Percentiles rank a stretch among this genome's conserved stretches.
Evolutionary conservation across 75 land plant genomes (phyloP).

Genomic region (Larix kaempferi): DNA sequence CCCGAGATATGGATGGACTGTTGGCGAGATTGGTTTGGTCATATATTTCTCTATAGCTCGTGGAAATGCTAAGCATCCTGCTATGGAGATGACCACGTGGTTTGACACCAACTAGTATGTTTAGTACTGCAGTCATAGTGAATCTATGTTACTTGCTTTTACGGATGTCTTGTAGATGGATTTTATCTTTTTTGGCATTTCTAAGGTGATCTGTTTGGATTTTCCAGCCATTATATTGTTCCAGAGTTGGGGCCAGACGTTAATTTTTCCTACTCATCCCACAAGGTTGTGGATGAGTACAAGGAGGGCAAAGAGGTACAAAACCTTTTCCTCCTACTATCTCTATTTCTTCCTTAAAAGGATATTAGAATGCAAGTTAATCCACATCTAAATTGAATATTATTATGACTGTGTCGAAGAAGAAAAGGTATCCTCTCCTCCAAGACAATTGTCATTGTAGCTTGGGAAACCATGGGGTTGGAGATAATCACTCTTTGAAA

Average conservation of each 20-base stretch:
- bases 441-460: too few relatives aligned
- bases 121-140: neutral
- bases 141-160: neutral
- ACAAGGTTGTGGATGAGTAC: slow-evolving; percentile 47
- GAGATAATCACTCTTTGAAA: slow-evolving; percentile 12
- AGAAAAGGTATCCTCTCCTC: too few relatives aligned
- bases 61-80: slow-evolving; percentile 40
- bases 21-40: slow-evolving; percentile 40
- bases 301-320: slow-evolving; percentile 51
- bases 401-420: slow-evolving; percentile 10
- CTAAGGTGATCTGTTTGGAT: neutral
- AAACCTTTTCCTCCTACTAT: neutral
- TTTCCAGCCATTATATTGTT: slow-evolving; percentile 46
- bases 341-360: slow-evolving; percentile 5
- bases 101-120: slow-evolving; percentile 60
- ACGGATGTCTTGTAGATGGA: neutral
- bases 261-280: slow-evolving; percentile 42
- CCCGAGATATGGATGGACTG: slow-evolving; percentile 36
- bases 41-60: slow-evolving; percentile 51
- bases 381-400: slow-evolving; percentile 18
- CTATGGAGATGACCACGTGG: slow-evolving; percentile 63
- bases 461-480: slow-evolving; percentile 20
- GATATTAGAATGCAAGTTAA: slow-evolving; percentile 15
- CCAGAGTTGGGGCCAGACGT: slow-evolving; percentile 44
- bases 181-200: slow-evolving; percentile 5